A percentile compares a stretch with the other conserved stretches of the same genome.
phyloP scores from a whole-genome alignment of 345 rosid species.

The Boechera divaricarpa region DNA sequence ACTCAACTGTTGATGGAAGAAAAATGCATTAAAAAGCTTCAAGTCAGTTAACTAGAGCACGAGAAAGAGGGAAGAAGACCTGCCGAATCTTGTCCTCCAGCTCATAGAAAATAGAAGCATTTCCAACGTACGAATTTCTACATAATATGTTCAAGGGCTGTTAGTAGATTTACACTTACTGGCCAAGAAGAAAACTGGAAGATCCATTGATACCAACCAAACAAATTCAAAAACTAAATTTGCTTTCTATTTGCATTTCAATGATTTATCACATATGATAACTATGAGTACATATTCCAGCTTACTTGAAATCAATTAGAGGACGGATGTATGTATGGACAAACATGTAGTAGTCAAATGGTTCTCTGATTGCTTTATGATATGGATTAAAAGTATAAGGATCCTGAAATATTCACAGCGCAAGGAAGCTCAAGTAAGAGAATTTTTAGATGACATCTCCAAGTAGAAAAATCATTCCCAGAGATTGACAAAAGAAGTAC shows the following conservation, averaged over 20 bases:
- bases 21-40: constrained; percentile 11
- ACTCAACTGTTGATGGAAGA: constrained; percentile 19
- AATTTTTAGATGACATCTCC: constrained; percentile 22
- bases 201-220: constrained; percentile 17
- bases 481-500: constrained; percentile 50
- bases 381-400: constrained; percentile 75
- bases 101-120: constrained; percentile 65
- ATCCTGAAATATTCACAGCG: constrained; percentile 60
- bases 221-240: neutral
- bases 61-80: constrained; percentile 51
- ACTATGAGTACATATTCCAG: constrained; percentile 20
- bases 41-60: constrained; percentile 4
- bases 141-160: constrained; percentile 26
- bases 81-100: constrained; percentile 75
- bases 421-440: constrained; percentile 21
- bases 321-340: constrained; percentile 95
- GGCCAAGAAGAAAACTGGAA: constrained; percentile 25
- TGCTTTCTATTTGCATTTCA: neutral
- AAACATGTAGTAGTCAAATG: constrained; percentile 92
- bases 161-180: constrained; percentile 21
- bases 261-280: neutral
- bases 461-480: constrained; percentile 10
- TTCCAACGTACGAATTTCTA: constrained; percentile 92
- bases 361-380: constrained; percentile 88
- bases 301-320: constrained; percentile 66